Percentiles rank a stretch among this genome's conserved stretches.
Conservation (phyloP, 306 rosid species). For the Cicer judaicum region DNA sequence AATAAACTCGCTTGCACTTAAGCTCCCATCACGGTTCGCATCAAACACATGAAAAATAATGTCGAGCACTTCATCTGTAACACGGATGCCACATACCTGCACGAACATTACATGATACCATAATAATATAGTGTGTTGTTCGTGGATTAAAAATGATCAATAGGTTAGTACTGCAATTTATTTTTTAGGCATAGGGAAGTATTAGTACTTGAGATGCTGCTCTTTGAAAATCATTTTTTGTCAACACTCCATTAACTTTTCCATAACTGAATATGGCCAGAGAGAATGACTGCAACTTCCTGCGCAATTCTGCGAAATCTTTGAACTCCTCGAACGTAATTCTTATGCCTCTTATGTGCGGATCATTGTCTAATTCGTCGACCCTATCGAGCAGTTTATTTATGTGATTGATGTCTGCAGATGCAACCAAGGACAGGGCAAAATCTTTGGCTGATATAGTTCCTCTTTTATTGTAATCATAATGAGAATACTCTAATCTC, state of each 20-base stretch:
- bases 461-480: constrained; percentile 63
- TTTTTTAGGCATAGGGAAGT: constrained; percentile 9
- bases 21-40: constrained; percentile 63
- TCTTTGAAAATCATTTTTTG: constrained; percentile 75
- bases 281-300: constrained; percentile 63
- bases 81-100: constrained; percentile 70
- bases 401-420: constrained; percentile 71
- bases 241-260: constrained; percentile 67
- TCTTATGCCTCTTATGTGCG: constrained; percentile 45
- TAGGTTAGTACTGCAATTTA: not conserved
- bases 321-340: constrained; percentile 70
- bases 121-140: constrained; percentile 30
- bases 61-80: constrained; percentile 65
- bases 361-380: constrained; percentile 51
- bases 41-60: constrained; percentile 79
- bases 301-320: constrained; percentile 68
- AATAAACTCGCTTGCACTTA: constrained; percentile 68
- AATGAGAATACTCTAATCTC: constrained; percentile 75
- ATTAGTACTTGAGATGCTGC: constrained; percentile 77
- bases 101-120: constrained; percentile 26
- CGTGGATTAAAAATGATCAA: not conserved
- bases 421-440: constrained; percentile 83
- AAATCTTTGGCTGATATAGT: constrained; percentile 76
- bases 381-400: constrained; percentile 68
- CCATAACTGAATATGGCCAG: constrained; percentile 81